Evolutionary conservation across 345 rosid species (phyloP).

Genomic region (Linum trigynum): DNA sequence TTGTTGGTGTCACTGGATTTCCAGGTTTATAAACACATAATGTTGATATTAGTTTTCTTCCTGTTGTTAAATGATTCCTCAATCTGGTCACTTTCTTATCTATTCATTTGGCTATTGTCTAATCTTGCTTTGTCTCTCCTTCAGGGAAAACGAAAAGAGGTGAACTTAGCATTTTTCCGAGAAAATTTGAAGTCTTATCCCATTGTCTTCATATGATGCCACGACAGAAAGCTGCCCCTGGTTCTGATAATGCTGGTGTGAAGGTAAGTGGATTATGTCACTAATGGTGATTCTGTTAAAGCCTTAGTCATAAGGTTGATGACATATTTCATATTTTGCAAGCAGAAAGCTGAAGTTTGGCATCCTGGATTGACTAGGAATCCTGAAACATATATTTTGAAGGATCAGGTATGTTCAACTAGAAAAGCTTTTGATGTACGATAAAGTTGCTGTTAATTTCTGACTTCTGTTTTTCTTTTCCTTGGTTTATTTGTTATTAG

Average conservation of each 20-base stretch:
- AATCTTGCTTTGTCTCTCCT: conserved; percentile 3
- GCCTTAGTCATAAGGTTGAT: conserved; percentile 6
- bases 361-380: conserved; percentile 60
- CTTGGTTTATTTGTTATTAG: conserved; percentile 23
- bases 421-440: neutral
- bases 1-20: conserved; percentile 85
- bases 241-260: conserved; percentile 30
- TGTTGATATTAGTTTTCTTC: neutral
- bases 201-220: conserved; percentile 99
- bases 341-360: conserved; percentile 66
- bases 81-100: neutral
- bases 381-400: conserved; percentile 70
- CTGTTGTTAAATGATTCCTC: neutral
- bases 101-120: neutral
- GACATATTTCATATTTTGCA: conserved; percentile 10
- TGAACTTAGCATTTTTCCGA: conserved; percentile 84
- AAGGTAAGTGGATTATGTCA: conserved; percentile 31
- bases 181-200: conserved; percentile 49
- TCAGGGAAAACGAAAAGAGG: conserved; percentile 87
- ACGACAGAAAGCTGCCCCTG: conserved; percentile 47
- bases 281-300: neutral
- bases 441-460: neutral
- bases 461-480: neutral
- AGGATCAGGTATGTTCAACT: conserved; percentile 63
- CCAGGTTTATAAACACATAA: conserved; percentile 48